A percentile compares a stretch with the other conserved stretches of the same genome.
These are phyloP conservation scores for Boletus bicolor DNA, from an alignment of 768 basidiomycete genomes.

Conservation along the genomic window DNA sequence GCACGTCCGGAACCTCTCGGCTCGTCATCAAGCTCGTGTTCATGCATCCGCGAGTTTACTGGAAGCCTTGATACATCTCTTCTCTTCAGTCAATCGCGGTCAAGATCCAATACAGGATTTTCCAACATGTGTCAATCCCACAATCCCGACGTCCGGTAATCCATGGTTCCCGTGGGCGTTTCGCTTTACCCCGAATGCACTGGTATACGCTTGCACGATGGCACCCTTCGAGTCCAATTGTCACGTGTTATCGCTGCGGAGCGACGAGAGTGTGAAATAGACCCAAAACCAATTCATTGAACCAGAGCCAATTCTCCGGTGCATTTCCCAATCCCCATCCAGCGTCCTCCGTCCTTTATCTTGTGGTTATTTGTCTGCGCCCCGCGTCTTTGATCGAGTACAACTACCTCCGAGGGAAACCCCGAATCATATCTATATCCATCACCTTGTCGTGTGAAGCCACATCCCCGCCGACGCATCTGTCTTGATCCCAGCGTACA, in stretches of 20 bases:
- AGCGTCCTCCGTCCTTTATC: not conserved
- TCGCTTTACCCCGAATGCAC: constrained; percentile 3
- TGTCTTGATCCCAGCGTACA: not conserved
- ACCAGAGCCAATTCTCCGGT: not conserved
- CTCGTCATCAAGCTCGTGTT: not conserved
- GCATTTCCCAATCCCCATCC: constrained; percentile 7
- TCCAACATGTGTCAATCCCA: not conserved
- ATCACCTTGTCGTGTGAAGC: not conserved
- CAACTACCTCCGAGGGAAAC: constrained; percentile 1
- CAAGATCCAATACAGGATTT: not conserved
- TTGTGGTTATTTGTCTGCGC: not conserved
- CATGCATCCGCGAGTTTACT: not conserved
- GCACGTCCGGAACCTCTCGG: not conserved
- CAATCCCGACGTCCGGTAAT: constrained; percentile 1
- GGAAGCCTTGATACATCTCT: not conserved
- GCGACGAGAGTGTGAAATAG: not conserved
- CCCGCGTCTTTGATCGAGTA: constrained; percentile 1
- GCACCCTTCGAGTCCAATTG: not conserved
- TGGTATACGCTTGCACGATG: not conserved
- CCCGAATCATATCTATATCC: not conserved
- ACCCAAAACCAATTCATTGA: not conserved
- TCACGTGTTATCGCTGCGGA: not conserved
- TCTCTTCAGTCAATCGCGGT: not conserved
- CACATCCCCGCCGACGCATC: constrained; percentile 12
- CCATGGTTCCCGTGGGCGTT: not conserved